Base-by-base conservation (phyloP, 2,329 filamentous ascomycete genomes). In the Teratosphaeria gauchensis region DNA sequence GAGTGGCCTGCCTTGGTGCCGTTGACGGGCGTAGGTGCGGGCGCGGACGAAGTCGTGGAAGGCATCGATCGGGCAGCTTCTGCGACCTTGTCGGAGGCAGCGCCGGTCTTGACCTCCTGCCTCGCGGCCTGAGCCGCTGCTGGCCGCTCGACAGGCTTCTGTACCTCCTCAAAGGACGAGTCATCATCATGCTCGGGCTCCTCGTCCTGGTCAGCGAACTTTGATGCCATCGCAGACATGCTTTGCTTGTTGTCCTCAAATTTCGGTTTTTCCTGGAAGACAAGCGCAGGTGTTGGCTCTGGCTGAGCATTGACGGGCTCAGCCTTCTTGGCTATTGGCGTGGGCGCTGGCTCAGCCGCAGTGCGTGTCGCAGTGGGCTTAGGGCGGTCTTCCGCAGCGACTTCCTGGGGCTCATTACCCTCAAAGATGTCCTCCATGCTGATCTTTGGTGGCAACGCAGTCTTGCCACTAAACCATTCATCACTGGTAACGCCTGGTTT, bases 371-470 rank as follows among this genome's bases (percentile, higher is more conserved):
- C 33, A 31, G 67, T 68, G n/a, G 67, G 62, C 48, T 63, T 65
- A 28, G 86, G 78, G 72, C 86, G 88, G 72, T 84, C 85, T 66
- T 89, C 84, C 6, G 85, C 77, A 4, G 87, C 72, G 19, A 96
- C 82, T 75, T 96, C 90, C 66, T 88, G 84, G 3, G 90, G 85
- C 5, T 86, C 88, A 62, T 83, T 83, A 57, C 92, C 92, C 48
- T 96, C 90, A 74, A 95, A 97, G 54, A 97, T 75, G 68, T 89
- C 92, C 74, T 95, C 92, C 67, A 99, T 84, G 65, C 94, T 92
- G 71, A 99, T 92, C 81, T 96, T 97, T 61, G 91, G 81, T 7
- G 94, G 92, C 51, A 95, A 75, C 7, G 80, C 90, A 28, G 65
- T 68, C 78, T 95, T 94, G 63, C 94, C 94, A 14, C 81, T 80